Conservation (phyloP, 2,329 filamentous ascomycete genomes). For the Pyricularia grisea region DNA sequence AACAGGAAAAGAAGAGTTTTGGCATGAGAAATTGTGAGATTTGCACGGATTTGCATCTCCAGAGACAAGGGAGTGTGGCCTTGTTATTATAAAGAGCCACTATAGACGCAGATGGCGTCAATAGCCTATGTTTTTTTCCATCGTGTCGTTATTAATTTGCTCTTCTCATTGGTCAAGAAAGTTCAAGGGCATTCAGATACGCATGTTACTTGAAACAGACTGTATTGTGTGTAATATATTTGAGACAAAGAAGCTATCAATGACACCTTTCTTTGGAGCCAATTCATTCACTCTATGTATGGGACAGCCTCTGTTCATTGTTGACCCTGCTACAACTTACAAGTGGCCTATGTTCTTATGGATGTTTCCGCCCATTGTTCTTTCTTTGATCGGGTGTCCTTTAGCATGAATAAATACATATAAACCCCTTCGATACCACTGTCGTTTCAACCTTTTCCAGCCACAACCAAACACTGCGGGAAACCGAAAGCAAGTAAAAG, state of each 20-base stretch:
- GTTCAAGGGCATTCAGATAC: neutral
- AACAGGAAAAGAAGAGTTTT: neutral
- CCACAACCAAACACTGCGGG: conserved; percentile 15
- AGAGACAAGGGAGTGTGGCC: neutral
- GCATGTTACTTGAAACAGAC: neutral
- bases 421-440: neutral
- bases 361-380: neutral
- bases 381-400: neutral
- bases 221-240: neutral
- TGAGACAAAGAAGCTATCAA: neutral
- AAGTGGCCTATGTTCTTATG: too few species aligned
- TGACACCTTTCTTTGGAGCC: neutral
- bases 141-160: neutral
- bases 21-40: neutral
- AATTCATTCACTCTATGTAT: too few species aligned
- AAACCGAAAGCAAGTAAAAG: conserved; percentile 19
- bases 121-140: neutral
- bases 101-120: neutral
- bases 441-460: conserved; percentile 3
- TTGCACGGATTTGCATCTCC: neutral
- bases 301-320: neutral
- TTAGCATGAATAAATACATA: neutral
- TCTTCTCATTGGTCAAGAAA: neutral
- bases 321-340: too few species aligned
- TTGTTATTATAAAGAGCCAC: neutral